A percentile compares a stretch with the other conserved stretches of the same genome.
Conservation (phyloP, 768 basidiomycete genomes). For the Dentipellis sp. region DNA sequence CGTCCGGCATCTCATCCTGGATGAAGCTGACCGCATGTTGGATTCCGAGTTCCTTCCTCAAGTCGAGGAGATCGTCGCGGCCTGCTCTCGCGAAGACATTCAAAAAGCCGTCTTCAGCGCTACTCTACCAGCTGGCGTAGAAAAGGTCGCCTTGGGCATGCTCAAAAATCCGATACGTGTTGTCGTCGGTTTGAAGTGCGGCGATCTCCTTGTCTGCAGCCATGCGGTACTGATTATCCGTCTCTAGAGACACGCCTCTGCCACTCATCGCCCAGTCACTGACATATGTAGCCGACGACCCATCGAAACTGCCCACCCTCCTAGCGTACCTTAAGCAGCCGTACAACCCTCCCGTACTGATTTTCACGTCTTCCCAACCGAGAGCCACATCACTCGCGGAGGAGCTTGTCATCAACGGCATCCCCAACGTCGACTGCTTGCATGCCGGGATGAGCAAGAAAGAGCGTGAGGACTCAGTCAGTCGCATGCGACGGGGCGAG, state of each 20-base stretch:
- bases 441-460: conserved; percentile 86
- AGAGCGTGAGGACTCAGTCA: conserved; percentile 79
- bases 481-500: conserved; percentile 79
- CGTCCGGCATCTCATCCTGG: conserved; percentile 78
- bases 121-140: conserved; percentile 82
- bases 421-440: conserved; percentile 78
- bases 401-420: conserved; percentile 71
- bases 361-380: conserved; percentile 88
- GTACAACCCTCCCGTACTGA: conserved; percentile 83
- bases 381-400: conserved; percentile 73
- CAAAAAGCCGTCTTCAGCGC: conserved; percentile 94
- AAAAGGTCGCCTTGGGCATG: conserved; percentile 82
- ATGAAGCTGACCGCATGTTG: conserved; percentile 88
- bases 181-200: conserved; percentile 91
- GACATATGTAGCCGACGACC: conserved; percentile 86
- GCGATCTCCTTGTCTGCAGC: conserved; percentile 20
- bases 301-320: conserved; percentile 89
- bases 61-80: conserved; percentile 76
- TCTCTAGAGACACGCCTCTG: conserved; percentile 79
- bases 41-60: conserved; percentile 85
- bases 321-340: conserved; percentile 70
- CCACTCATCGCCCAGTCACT: conserved; percentile 85
- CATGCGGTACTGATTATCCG: background rate
- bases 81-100: conserved; percentile 57
- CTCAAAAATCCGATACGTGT: conserved; percentile 81